A percentile compares a stretch with the other conserved stretches of the same genome.
phyloP scores from a whole-genome alignment of 805 yeast genomes.

The Candida insectorum region DNA sequence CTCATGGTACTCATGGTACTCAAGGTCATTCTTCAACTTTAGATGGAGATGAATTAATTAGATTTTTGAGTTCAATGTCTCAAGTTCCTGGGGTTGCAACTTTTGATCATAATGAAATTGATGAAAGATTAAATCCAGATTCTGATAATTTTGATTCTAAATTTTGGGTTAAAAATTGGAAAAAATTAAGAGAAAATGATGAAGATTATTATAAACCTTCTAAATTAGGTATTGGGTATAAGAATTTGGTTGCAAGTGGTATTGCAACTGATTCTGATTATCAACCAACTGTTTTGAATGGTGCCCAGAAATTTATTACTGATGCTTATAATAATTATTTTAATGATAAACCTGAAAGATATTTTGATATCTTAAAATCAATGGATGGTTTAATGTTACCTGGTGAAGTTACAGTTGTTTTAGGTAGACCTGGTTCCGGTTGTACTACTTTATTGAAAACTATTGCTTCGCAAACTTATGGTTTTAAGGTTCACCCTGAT shows the following conservation, averaged over 20 bases:
- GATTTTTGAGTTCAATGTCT: conserved; percentile 45
- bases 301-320: conserved; percentile 21
- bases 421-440: conserved; percentile 41
- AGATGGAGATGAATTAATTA: conserved; percentile 5
- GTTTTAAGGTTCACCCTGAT: conserved; percentile 29
- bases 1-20: conserved; percentile 1
- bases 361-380: conserved; percentile 20
- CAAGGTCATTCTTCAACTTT: neutral
- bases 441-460: conserved; percentile 38
- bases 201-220: conserved; percentile 62
- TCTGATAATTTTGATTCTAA: conserved; percentile 56
- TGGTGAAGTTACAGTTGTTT: conserved; percentile 37
- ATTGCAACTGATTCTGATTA: conserved; percentile 65
- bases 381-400: conserved; percentile 24
- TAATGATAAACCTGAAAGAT: conserved; percentile 16
- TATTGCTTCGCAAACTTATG: conserved; percentile 33
- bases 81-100: conserved; percentile 44
- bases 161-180: conserved; percentile 65
- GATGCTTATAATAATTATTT: conserved; percentile 15
- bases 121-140: conserved; percentile 46
- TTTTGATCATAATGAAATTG: conserved; percentile 16
- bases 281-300: conserved; percentile 55
- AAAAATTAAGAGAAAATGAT: conserved; percentile 49
- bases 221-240: conserved; percentile 56
- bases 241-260: conserved; percentile 58